Evolutionary conservation across 345 rosid species (phyloP).

Genomic region (Ceriops tagal): DNA sequence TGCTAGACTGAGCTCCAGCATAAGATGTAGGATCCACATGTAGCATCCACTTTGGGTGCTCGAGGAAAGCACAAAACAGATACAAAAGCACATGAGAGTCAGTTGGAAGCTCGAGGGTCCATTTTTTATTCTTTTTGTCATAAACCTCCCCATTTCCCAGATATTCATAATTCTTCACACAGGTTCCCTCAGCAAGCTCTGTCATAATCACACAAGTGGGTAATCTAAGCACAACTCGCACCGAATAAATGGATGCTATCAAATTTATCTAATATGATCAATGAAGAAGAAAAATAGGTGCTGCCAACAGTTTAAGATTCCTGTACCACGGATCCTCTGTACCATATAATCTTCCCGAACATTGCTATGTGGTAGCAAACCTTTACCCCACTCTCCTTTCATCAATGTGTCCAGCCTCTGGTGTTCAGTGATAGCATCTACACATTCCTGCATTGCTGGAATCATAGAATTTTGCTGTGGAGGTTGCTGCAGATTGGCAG

Average conservation of each 20-base stretch:
- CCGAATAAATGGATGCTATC: neutral
- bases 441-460: constrained; percentile 74
- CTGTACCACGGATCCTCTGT: constrained; percentile 67
- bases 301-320: neutral
- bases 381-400: constrained; percentile 96
- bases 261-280: neutral
- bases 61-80: constrained; percentile 87
- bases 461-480: constrained; percentile 63
- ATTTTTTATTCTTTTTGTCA: constrained; percentile 65
- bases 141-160: constrained; percentile 58
- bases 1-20: constrained; percentile 80
- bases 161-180: constrained; percentile 86
- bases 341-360: constrained; percentile 69
- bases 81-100: constrained; percentile 90
- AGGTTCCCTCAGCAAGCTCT: constrained; percentile 96
- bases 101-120: constrained; percentile 77
- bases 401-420: constrained; percentile 79
- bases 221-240: constrained; percentile 1
- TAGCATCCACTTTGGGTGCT: constrained; percentile 97
- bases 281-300: constrained; percentile 4
- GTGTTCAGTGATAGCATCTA: constrained; percentile 86
- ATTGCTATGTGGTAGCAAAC: constrained; percentile 74
- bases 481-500: constrained; percentile 51
- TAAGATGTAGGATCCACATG: constrained; percentile 85
- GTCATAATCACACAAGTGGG: constrained; percentile 11